A percentile compares a stretch with the other conserved stretches of the same genome.
Evolutionary conservation across 768 basidiomycete genomes (phyloP).

Genomic region (Thelephora ganbajun): DNA sequence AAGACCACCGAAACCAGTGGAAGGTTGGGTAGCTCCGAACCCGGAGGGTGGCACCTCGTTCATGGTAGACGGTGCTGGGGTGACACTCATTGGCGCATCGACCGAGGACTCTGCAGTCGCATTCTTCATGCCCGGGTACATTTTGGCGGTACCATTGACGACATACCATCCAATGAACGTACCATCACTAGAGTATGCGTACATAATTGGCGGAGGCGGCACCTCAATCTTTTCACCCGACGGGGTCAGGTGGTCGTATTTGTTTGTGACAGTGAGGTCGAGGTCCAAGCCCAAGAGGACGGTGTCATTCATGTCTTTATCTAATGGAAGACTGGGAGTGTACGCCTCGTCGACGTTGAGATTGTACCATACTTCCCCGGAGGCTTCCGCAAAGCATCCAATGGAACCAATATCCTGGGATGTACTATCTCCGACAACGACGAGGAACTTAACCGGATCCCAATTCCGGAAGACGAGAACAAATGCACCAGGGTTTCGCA

Average conservation of each 20-base stretch:
- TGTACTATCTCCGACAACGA: constrained; percentile 34
- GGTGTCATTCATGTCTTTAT: constrained; percentile 58
- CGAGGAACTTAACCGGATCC: constrained; percentile 27
- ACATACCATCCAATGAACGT: constrained; percentile 63
- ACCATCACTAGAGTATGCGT: constrained; percentile 68
- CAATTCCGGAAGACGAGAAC: constrained; percentile 25
- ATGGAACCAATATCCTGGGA: constrained; percentile 37
- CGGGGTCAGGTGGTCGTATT: constrained; percentile 22
- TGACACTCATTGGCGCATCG: constrained; percentile 1
- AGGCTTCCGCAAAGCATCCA: constrained; percentile 17
- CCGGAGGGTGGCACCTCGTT: not conserved
- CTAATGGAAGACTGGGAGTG: constrained; percentile 49
- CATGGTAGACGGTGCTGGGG: not conserved
- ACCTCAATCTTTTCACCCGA: constrained; percentile 28
- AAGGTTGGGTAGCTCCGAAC: not conserved
- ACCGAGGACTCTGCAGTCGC: constrained; percentile 8
- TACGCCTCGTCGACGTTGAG: constrained; percentile 35
- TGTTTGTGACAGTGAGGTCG: constrained; percentile 43
- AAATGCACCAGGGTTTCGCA: constrained; percentile 32
- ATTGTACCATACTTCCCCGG: constrained; percentile 27
- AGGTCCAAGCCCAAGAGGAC: constrained; percentile 47
- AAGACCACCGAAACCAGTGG: not conserved
- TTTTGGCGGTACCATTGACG: constrained; percentile 35
- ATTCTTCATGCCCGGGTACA: constrained; percentile 43
- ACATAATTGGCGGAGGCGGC: constrained; percentile 49